A percentile compares a stretch with the other conserved stretches of the same genome.
Evolutionary conservation across 2,329 filamentous ascomycete genomes (phyloP).

Genomic region (Claviceps citrina): DNA sequence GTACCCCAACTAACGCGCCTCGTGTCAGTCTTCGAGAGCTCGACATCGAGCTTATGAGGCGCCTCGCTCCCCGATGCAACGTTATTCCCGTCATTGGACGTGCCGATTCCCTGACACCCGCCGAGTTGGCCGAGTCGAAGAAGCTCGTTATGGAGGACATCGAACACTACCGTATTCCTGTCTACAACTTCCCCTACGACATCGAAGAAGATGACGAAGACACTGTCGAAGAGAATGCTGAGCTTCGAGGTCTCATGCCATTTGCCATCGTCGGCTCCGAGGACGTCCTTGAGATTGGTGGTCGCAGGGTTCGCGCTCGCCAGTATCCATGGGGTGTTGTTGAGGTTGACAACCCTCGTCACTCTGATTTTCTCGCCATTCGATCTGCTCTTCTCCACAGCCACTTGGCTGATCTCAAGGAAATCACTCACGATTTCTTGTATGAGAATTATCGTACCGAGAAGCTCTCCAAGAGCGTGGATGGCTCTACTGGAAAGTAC

Average conservation of each 20-base stretch:
- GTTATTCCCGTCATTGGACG: slow-evolving; percentile 98
- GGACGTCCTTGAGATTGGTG: slow-evolving; percentile 85
- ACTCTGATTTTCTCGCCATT: slow-evolving; percentile 96
- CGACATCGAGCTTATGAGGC: slow-evolving; percentile 99
- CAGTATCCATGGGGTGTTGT: slow-evolving; percentile 99
- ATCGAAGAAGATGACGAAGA: slow-evolving; percentile 99
- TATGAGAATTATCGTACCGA: slow-evolving; percentile 99
- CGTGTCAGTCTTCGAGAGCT: slow-evolving; percentile 73
- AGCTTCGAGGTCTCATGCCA: slow-evolving; percentile 92
- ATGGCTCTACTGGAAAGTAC: slow-evolving; percentile 75
- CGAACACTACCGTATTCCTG: slow-evolving; percentile 97
- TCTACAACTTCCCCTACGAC: slow-evolving; percentile 99
- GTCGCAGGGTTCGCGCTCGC: slow-evolving; percentile 78
- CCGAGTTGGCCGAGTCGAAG: slow-evolving; percentile 96
- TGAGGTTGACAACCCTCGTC: slow-evolving; percentile 96
- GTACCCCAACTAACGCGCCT: background rate
- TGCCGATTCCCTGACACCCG: slow-evolving; percentile 89
- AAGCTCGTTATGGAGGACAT: slow-evolving; percentile 99
- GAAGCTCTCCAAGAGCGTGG: slow-evolving; percentile 99
- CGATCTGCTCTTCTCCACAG: slow-evolving; percentile 92
- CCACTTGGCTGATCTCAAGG: slow-evolving; percentile 95
- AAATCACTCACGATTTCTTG: slow-evolving; percentile 98
- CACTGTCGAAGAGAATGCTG: slow-evolving; percentile 96
- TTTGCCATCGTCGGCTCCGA: slow-evolving; percentile 98
- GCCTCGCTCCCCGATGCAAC: slow-evolving; percentile 92